phyloP scores from a whole-genome alignment of 2,329 filamentous ascomycete species.

The Boeremia exigua region DNA sequence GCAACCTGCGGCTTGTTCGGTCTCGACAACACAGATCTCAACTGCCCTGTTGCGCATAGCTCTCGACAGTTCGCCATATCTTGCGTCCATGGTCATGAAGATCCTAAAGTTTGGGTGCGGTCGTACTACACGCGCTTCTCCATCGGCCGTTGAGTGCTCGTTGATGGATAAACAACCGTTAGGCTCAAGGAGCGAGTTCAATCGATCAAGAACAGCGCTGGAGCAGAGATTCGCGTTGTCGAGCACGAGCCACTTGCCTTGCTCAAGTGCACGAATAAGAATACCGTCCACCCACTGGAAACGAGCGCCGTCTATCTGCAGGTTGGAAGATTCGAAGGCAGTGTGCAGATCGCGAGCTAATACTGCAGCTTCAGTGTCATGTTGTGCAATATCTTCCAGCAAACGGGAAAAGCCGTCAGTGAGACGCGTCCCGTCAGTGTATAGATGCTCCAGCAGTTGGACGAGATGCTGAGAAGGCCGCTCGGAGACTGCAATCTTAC shows the following conservation, averaged over 20 bases:
- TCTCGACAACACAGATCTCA: constrained; percentile 75
- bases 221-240: constrained; percentile 98
- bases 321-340: constrained; percentile 60
- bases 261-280: constrained; percentile 83
- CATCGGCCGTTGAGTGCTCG: constrained; percentile 84
- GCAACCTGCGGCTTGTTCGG: constrained; percentile 7
- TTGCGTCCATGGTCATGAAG: constrained; percentile 91
- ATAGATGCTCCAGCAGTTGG: constrained; percentile 32
- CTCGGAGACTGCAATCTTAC: constrained; percentile 23
- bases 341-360: constrained; percentile 58
- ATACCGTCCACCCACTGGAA: constrained; percentile 98
- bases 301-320: constrained; percentile 70
- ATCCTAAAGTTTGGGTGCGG: constrained; percentile 89
- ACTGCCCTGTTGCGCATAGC: constrained; percentile 96
- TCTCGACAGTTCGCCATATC: constrained; percentile 89
- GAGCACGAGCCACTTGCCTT: constrained; percentile 89
- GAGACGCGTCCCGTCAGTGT: not conserved
- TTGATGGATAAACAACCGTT: constrained; percentile 89
- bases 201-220: constrained; percentile 87
- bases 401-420: constrained; percentile 15
- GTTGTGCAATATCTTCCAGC: constrained; percentile 20
- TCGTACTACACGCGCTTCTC: constrained; percentile 77
- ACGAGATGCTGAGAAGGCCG: constrained; percentile 14
- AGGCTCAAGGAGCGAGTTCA: constrained; percentile 93
- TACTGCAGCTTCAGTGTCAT: constrained; percentile 20